Conservation (phyloP, 495 filamentous ascomycete species). For the Podospora fimiseda region DNA sequence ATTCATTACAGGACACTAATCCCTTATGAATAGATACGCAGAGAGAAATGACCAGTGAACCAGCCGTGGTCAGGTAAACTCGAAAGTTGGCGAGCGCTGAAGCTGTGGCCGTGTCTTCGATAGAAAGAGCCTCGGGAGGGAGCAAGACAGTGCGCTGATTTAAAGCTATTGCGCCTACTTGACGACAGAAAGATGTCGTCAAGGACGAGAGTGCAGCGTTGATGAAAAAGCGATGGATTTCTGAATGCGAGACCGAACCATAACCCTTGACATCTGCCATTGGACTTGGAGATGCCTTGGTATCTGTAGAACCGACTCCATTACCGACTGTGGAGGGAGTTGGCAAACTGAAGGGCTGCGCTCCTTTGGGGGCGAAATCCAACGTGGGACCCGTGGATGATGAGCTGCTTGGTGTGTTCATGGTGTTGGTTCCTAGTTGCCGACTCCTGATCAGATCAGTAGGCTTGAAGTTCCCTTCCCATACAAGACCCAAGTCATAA, state of each 20-base stretch:
- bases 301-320: constrained; percentile 16
- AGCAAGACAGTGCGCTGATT: constrained; percentile 39
- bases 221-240: constrained; percentile 41
- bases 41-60: constrained; percentile 39
- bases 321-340: constrained; percentile 4
- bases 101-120: constrained; percentile 22
- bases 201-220: constrained; percentile 38
- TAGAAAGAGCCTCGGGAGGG: constrained; percentile 17
- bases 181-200: constrained; percentile 37
- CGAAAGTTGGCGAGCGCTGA: constrained; percentile 40
- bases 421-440: constrained; percentile 28
- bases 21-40: constrained; percentile 34
- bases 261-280: constrained; percentile 22
- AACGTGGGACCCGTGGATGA: constrained; percentile 41
- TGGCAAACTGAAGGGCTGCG: constrained; percentile 23
- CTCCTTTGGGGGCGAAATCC: constrained; percentile 32
- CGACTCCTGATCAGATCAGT: constrained; percentile 37
- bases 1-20: constrained; percentile 34
- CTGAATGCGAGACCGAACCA: constrained; percentile 22
- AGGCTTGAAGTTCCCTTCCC: constrained; percentile 43
- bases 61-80: constrained; percentile 43
- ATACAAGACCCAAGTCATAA: constrained; percentile 32
- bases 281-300: constrained; percentile 19
- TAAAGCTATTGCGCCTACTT: constrained; percentile 35
- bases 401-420: constrained; percentile 42